Base-by-base conservation (phyloP, 768 basidiomycete species). In the Phylloporus scabripes region DNA sequence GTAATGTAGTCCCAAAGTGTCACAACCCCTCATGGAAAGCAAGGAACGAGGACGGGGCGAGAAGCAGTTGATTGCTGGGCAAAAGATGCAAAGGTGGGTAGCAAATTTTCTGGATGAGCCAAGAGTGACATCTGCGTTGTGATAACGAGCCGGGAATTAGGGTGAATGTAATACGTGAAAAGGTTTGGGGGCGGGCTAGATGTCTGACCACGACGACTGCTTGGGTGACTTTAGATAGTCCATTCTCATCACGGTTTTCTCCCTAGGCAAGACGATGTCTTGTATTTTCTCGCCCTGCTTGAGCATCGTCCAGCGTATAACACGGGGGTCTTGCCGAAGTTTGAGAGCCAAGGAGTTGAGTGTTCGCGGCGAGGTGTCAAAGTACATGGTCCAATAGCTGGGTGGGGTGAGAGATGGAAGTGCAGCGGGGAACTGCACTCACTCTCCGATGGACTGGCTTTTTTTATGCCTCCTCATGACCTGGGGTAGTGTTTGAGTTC, bases 341-440 rank as follows among this genome's bases (percentile, higher is more conserved):
- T 85, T 73, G 8, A 71, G 67, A 56, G 82, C 81, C n/a, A 95
- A 72, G 1, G 76, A 71, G 6, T 73, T 71, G 42, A 94, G 72
- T 0, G 80, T 82, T 33, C 73, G 72, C 10, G 92, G 92, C 8
- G 86, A 85, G 4, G 88, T 80, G 72, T 95, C 92, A 64, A 93
- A 95, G 62, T 90, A 80, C 73, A 95, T 79, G 4, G 86, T 83
- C 90, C 90, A 94, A 65, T 92, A 92, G 58, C 92, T 94, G 57
- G 41, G 3, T 45, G 14, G 12, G 17, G 49, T 64, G 21, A 55
- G 52, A n/a, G 21, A 42, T 0, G 28, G 20, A 36, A 14, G 45
- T 7, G 26, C 15, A 9, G 23, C 6, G 34, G 9, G 6, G 28
- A n/a, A 46, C 5, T 5, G 1, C 9, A 86, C 91, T 66, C 61